Base-by-base conservation (phyloP, 2,329 filamentous ascomycete species). In the Neofusicoccum parvum region DNA sequence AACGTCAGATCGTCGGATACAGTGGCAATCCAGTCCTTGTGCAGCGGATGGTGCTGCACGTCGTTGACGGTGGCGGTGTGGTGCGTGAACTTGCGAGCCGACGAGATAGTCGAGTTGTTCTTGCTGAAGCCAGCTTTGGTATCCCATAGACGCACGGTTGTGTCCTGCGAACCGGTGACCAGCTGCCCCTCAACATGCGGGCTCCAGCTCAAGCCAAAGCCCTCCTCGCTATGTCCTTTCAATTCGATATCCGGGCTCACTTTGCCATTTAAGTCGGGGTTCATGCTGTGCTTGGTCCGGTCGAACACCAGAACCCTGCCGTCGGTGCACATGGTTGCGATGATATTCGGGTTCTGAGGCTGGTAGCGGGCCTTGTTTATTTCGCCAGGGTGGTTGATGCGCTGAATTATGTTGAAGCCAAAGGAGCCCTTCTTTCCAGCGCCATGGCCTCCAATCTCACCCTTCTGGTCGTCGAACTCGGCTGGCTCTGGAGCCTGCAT, bases 321-420 rank as follows among this genome's bases (percentile, higher is more conserved):
- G 76, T 97, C 92, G 7, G 92, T 88, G 69, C 92, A 93, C 80
- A 97, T 89, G 0, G 95, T 97, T 3, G 95, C 95, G 72, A 99
- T 96, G 66, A 99, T 89, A 73, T 99, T 93, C 5, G 94, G 93
- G 74, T 99, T 99, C 77, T 98, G 94, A 12, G 95, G 95, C 79
- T 97, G 94, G 76, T 98, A 98, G 70, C 95, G 90, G 15, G 95
- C 96, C 82, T 98, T 99, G 85, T 99, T 99, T 76, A 99, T 93
- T 79, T 99, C 95, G 69, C 92, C 92, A 15, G 94, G 93, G 76
- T 99, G 95, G 76, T 96, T 91, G 76, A 99, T 99, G 79, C 92
- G 95, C 79, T 99, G 95, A 60, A 95, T 90, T 73, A 99, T 91
- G 69, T 91, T 90, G 83, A 96, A 97, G 73, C 92, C 93, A 78